Percentiles rank a stretch among this genome's conserved stretches.
These are phyloP conservation scores for Pouteria glomerata DNA, from an alignment of 148 eudicot species.

Conservation along the genomic window DNA sequence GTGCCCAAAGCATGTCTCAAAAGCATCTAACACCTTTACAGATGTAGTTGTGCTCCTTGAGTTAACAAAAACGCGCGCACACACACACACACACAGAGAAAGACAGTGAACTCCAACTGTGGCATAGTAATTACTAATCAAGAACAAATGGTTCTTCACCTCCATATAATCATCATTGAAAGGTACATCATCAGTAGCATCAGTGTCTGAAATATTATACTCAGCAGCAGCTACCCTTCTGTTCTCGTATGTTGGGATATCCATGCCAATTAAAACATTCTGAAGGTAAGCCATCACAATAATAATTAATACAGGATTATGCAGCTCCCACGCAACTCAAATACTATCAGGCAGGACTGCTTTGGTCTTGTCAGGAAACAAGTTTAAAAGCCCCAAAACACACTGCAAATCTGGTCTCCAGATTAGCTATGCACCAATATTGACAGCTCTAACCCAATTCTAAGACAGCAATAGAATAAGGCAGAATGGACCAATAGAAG, in stretches of 20 bases:
- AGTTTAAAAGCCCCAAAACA: not conserved
- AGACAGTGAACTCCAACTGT: not conserved
- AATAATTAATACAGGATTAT: not conserved
- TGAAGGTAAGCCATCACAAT: conserved; percentile 14
- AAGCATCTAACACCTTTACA: too few relatives aligned
- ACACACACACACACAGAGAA: too few relatives aligned
- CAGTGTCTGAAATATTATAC: conserved; percentile 19
- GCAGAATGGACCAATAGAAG: not conserved
- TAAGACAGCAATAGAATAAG: too few relatives aligned
- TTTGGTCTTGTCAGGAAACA: not conserved
- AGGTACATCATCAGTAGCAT: conserved; percentile 14
- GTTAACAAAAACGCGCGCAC: too few relatives aligned
- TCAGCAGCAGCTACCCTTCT: conserved; percentile 27
- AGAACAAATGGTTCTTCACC: conserved; percentile 19
- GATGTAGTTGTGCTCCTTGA: too few relatives aligned
- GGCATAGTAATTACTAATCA: not conserved
- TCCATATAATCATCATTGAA: conserved; percentile 27
- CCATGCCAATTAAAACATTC: conserved; percentile 49
- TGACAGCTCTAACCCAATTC: not conserved
- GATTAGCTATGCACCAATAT: not conserved
- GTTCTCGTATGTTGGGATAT: conserved; percentile 26
- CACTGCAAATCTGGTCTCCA: not conserved
- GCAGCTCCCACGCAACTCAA: not conserved
- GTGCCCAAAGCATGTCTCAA: too few relatives aligned
- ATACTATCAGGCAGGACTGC: not conserved